Conservation (phyloP, 495 filamentous ascomycete genomes). For the Sabuloglossum arenarium region DNA sequence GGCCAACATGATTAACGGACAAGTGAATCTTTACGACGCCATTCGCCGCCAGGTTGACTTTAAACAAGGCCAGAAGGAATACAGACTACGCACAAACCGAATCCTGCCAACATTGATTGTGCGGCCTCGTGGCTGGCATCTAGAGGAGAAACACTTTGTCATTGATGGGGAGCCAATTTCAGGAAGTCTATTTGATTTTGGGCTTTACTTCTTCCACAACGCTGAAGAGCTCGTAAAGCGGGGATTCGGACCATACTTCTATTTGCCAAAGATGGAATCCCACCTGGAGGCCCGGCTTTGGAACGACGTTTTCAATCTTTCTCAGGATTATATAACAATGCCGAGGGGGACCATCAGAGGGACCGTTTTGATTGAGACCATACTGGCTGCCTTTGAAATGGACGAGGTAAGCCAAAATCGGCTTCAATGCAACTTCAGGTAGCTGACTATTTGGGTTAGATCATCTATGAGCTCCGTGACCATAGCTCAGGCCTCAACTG, state of each 20-base stretch:
- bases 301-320: constrained; percentile 98
- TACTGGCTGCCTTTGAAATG: constrained; percentile 98
- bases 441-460: constrained; percentile 21
- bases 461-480: constrained; percentile 97
- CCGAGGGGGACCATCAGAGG: constrained; percentile 81
- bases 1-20: constrained; percentile 98
- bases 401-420: constrained; percentile 41
- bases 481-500: constrained; percentile 95
- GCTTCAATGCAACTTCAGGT: not conserved
- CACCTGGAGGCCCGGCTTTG: constrained; percentile 93
- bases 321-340: constrained; percentile 80
- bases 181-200: constrained; percentile 88
- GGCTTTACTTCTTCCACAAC: constrained; percentile 99
- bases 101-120: constrained; percentile 65
- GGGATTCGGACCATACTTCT: constrained; percentile 91
- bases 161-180: constrained; percentile 93
- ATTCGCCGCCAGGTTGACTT: constrained; percentile 91
- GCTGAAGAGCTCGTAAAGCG: constrained; percentile 68
- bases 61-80: constrained; percentile 85
- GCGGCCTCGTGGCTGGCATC: constrained; percentile 77
- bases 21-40: constrained; percentile 96
- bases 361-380: constrained; percentile 96
- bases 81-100: constrained; percentile 85
- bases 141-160: constrained; percentile 96
- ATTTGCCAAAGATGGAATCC: constrained; percentile 98